Base-by-base conservation (phyloP, 208 protist genomes). In the Trypanosoma boissoni region DNA sequence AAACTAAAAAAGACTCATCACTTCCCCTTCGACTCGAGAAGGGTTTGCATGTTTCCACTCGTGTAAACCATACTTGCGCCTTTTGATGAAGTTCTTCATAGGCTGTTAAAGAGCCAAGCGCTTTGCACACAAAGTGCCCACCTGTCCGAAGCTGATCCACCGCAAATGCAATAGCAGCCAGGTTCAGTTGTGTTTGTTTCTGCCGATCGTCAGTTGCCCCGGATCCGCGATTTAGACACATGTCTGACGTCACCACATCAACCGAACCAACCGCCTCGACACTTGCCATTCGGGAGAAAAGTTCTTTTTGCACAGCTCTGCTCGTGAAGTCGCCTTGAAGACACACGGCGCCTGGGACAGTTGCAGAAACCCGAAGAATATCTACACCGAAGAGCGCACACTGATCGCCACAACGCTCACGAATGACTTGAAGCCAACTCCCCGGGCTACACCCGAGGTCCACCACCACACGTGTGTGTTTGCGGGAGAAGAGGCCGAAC, bases 391-490 rank as follows among this genome's bases (percentile, higher is more conserved):
- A 74, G n/a, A 93, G 65, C 36, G 69, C 58, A 67, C 86, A 93
- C n/a, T 18, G 16, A 28, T 87, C 78, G 1, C 73, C 68, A 26
- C 75, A 70, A 12, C 78, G 70, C 67, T 93, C 71, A 36, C 83
- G 83, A 14, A 88, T 76, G 26, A 93, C 83, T 59, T 93, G 86
- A 24, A 78, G 83, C 86, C 86, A 93, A 49, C 86, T 80, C 12
- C 86, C 86, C n/a, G 86, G 86, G 45, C 86, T 93, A 64, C 80
- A 88, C 32, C 86, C 86, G 20, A 93, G 74, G 64, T 93, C 86
- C 23, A 93, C 64, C 16, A 80, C 86, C 34, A 77, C 64, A 36
- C 74, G 68, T 26, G 78, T 88, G 23, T 73, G 41, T 16, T 43
- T 23, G 3, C 58, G 28, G 21, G 70, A 66, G 37, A 93, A 83